A percentile compares a stretch with the other conserved stretches of the same genome.
Conservation (phyloP, 2,329 filamentous ascomycete species). For the Incumbomyces delicatus region DNA sequence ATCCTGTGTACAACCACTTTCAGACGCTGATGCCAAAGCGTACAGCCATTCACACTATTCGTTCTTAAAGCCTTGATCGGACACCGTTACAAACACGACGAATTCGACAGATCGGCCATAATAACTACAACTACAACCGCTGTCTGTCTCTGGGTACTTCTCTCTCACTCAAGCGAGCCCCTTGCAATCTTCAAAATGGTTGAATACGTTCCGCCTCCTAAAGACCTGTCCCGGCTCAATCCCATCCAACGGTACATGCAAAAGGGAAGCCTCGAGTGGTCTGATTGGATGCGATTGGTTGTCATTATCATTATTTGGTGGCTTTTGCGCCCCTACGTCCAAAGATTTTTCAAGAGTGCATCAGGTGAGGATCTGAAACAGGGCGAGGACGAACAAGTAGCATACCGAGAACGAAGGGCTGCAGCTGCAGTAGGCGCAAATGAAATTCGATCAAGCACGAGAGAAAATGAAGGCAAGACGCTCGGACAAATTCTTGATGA, state of each 20-base stretch:
- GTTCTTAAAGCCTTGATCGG: too few species aligned
- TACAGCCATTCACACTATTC: too few species aligned
- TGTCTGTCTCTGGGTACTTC: too few species aligned
- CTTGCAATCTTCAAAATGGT: conserved; percentile 10
- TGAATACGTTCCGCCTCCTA: conserved; percentile 15
- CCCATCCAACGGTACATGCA: conserved; percentile 20
- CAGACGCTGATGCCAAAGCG: too few species aligned
- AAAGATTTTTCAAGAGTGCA: conserved; percentile 14
- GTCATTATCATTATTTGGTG: conserved; percentile 17
- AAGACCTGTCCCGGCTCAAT: conserved; percentile 18
- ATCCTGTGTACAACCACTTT: too few species aligned
- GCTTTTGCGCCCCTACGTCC: conserved; percentile 16
- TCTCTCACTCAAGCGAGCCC: too few species aligned
- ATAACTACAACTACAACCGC: too few species aligned
- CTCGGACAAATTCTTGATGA: conserved; percentile 6
- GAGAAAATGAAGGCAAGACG: conserved; percentile 1
- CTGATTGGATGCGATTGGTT: conserved; percentile 16
- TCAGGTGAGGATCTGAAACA: conserved; percentile 11
- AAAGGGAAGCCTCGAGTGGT: conserved; percentile 16
- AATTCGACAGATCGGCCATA: too few species aligned
- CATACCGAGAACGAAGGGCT: conserved; percentile 11
- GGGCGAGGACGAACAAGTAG: conserved; percentile 11
- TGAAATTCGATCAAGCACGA: conserved; percentile 14
- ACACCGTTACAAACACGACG: too few species aligned
- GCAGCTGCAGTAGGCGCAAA: conserved; percentile 18